Base-by-base conservation (phyloP, 768 basidiomycete species). In the Leccinellum luteum region DNA sequence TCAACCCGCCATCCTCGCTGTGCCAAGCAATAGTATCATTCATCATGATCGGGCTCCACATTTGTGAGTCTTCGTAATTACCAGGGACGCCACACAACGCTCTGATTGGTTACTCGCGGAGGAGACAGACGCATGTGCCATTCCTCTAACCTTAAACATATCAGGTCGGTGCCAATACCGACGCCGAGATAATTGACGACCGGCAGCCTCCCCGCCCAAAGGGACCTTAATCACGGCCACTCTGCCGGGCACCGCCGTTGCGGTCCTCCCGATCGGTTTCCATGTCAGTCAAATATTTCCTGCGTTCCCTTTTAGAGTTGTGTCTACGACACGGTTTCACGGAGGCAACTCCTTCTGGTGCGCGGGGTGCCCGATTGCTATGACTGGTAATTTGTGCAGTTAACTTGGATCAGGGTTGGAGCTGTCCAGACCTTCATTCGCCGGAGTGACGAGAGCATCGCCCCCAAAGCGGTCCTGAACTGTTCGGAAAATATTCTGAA, bases 231-330 rank as follows among this genome's bases (percentile, higher is more conserved):
- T 62, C 56, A 64, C 57, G 55, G 57, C 53, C 52, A 19, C 43
- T 54, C 57, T 61, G 54, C 67, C 63, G 66, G 67, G 68, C 52
- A 25, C 68, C 68, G 53, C 66, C 67, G 66, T 64, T 15, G 60
- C 65, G 62, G 58, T 41, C 31, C 10, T 55, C 54, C 64, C 57
- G 60, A 63, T 59, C 44, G 55, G 64, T 64, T 60, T 57, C 61
- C 62, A 60, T 55, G 65, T 50, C 53, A 53, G 60, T 47, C 41
- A 43, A 5, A 54, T 62, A 56, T 47, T 52, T 48, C 45, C 32
- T 27, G 12, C 41, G 3, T 44, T 28, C 47, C 48, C 62, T 32
- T 52, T 61, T 54, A n/a, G 48, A 23, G 25, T 47, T 48, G 25
- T 49, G 32, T 52, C 63, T 55, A 31, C 31, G 52, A 55, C 43